phyloP scores from a whole-genome alignment of 805 yeast species.

The Tetrapisispora pingtungensis region DNA sequence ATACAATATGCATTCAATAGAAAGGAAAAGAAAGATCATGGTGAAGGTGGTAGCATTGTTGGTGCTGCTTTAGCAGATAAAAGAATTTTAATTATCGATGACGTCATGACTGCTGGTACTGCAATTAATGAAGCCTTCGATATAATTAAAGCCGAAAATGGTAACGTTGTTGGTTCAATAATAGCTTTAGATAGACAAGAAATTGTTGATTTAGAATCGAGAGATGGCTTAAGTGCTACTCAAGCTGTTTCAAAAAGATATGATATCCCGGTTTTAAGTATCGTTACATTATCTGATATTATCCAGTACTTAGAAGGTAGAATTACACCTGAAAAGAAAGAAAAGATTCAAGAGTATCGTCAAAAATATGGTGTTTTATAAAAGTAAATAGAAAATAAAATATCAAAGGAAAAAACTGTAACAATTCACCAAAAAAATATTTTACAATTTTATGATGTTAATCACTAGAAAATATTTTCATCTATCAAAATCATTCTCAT shows the following conservation, averaged over 20 bases:
- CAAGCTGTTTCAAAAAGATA: constrained; percentile 63
- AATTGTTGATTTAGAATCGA: constrained; percentile 50
- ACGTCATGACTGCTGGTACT: constrained; percentile 97
- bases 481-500: not conserved
- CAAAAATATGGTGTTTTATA: constrained; percentile 30
- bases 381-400: not conserved
- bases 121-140: constrained; percentile 91
- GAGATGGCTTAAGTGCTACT: constrained; percentile 55
- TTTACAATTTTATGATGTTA: not conserved
- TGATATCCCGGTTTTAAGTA: constrained; percentile 73
- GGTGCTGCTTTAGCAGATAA: constrained; percentile 69
- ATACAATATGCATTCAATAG: constrained; percentile 91
- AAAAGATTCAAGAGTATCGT: constrained; percentile 48
- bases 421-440: not conserved
- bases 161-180: constrained; percentile 70
- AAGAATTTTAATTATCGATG: constrained; percentile 79
- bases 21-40: constrained; percentile 94
- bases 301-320: constrained; percentile 48
- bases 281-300: constrained; percentile 69
- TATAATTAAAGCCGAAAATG: constrained; percentile 60
- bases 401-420: not conserved
- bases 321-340: constrained; percentile 48
- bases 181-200: constrained; percentile 96
- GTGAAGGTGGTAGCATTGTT: constrained; percentile 94
- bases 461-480: no score